Percentiles rank a stretch among this genome's conserved stretches.
Conservation (phyloP, 2,329 filamentous ascomycete genomes). For the Cryoendolithus antarcticus region DNA sequence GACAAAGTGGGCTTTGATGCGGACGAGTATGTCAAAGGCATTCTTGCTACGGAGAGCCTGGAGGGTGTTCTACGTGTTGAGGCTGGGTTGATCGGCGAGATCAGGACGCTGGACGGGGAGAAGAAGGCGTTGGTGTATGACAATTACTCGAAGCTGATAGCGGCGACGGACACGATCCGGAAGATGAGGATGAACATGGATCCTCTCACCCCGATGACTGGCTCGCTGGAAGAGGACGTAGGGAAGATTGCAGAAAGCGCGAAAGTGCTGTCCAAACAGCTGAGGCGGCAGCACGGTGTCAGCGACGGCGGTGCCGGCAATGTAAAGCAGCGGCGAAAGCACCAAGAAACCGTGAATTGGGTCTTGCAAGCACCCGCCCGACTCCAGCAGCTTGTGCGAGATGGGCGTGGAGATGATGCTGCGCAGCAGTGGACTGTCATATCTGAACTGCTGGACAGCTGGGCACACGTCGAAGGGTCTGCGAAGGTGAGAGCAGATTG, state of each 20-base stretch:
- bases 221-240: constrained; percentile 61
- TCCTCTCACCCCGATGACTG: constrained; percentile 60
- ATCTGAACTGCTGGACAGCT: constrained; percentile 28
- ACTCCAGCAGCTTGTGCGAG: constrained; percentile 44
- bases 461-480: constrained; percentile 14
- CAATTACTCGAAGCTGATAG: constrained; percentile 93
- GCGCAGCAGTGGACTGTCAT: constrained; percentile 37
- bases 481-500: too few relatives aligned
- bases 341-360: constrained; percentile 49
- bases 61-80: constrained; percentile 60
- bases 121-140: constrained; percentile 96
- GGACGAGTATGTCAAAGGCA: constrained; percentile 50
- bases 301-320: constrained; percentile 1
- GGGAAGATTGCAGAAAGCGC: constrained; percentile 58
- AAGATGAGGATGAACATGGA: constrained; percentile 80
- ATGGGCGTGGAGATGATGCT: constrained; percentile 51
- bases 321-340: constrained; percentile 23
- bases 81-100: constrained; percentile 60
- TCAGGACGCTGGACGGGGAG: constrained; percentile 83
- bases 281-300: constrained; percentile 18
- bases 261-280: constrained; percentile 26
- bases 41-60: constrained; percentile 51
- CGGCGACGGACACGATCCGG: constrained; percentile 90
- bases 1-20: constrained; percentile 63
- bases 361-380: constrained; percentile 50